Conservation (phyloP, 441 rosid species). For the Populus tomentosa region DNA sequence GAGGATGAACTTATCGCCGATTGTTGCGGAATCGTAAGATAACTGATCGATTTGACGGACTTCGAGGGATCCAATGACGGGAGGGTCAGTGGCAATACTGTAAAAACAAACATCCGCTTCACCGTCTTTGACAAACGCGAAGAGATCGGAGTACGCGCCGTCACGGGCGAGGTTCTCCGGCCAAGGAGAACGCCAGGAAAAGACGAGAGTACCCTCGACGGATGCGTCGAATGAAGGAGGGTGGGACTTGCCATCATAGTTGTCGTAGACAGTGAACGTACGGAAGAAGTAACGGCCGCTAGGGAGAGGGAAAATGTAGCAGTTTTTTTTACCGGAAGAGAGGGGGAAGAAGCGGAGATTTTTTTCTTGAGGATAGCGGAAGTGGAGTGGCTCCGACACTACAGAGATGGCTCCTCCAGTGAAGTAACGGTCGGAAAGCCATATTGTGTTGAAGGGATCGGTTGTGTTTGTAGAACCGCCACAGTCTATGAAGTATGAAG, state of each 20-base stretch:
- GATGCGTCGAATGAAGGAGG: conserved; percentile 85
- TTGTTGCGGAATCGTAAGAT: conserved; percentile 47
- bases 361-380: conserved; percentile 60
- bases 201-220: conserved; percentile 85
- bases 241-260: conserved; percentile 84
- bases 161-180: conserved; percentile 48
- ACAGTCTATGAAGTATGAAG: conserved; percentile 77
- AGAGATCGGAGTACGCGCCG: conserved; percentile 93
- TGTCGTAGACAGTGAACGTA: conserved; percentile 88
- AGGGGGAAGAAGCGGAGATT: conserved; percentile 85
- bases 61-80: conserved; percentile 75
- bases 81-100: conserved; percentile 95
- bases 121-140: conserved; percentile 66
- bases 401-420: conserved; percentile 63
- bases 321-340: conserved; percentile 91
- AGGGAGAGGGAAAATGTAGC: conserved; percentile 82
- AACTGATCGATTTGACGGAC: conserved; percentile 64
- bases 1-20: conserved; percentile 45
- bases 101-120: conserved; percentile 82
- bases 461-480: conserved; percentile 52
- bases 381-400: conserved; percentile 90
- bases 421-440: conserved; percentile 79
- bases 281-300: conserved; percentile 83
- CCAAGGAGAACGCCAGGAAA: conserved; percentile 97
- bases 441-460: conserved; percentile 65